Conservation (phyloP, 2,329 filamentous ascomycete species). For the Dactylellina sp. region DNA sequence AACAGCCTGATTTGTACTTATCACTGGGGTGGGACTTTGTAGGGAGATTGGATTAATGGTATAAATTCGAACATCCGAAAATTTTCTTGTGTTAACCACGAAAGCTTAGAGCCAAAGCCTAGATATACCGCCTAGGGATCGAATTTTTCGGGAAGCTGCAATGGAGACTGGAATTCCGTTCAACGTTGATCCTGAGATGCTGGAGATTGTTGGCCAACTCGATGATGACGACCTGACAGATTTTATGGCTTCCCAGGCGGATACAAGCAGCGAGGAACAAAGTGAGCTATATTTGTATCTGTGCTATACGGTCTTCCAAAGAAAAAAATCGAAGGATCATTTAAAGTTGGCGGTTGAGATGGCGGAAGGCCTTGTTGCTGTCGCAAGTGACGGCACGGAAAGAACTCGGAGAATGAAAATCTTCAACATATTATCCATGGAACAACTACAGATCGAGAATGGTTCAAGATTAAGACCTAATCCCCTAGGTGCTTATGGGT, state of each 20-base stretch:
- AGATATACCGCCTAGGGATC: too few relatives aligned
- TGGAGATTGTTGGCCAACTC: slow-evolving; percentile 7
- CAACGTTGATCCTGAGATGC: slow-evolving; percentile 21
- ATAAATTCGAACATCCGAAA: too few relatives aligned
- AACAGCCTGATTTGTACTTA: too few relatives aligned
- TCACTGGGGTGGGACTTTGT: too few relatives aligned
- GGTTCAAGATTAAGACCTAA: not conserved
- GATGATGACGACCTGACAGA: slow-evolving; percentile 19
- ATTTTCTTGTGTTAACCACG: too few relatives aligned
- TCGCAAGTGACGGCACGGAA: not conserved
- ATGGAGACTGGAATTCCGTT: slow-evolving; percentile 5
- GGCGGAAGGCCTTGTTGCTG: not conserved
- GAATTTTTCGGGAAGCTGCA: too few relatives aligned
- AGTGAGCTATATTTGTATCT: slow-evolving; percentile 21
- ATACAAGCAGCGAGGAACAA: slow-evolving; percentile 17
- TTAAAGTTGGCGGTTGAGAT: not conserved
- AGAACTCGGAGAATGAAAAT: slow-evolving; percentile 1
- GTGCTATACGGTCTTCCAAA: slow-evolving; percentile 11
- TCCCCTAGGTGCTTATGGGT: too few relatives aligned
- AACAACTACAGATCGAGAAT: not conserved
- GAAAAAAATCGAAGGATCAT: not conserved
- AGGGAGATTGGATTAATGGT: too few relatives aligned
- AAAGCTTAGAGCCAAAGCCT: too few relatives aligned
- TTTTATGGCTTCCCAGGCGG: slow-evolving; percentile 2
- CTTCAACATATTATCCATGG: not conserved